Base-by-base conservation (phyloP, 805 yeast genomes). In the Lipomyces lipofer region DNA sequence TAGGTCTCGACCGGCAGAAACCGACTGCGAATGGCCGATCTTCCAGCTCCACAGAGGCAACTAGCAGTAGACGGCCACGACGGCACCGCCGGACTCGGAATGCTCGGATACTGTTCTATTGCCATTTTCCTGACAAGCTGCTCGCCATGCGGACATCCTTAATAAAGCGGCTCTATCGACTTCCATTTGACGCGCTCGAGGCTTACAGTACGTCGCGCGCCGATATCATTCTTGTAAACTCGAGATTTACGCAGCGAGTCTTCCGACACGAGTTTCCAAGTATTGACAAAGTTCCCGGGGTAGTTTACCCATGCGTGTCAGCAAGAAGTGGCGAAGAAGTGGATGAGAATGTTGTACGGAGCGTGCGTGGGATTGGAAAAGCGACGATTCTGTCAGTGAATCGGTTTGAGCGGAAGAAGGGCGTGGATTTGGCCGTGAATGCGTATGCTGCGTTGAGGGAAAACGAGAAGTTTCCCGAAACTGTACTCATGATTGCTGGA, bases 41-140 rank as follows among this genome's bases (percentile, higher is more conserved):
- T n/a, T 39, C 44, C 10, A 10, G 40, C 17, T 22, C 19, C 0
- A 36, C 25, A 9, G 10, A 33, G 10, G 33, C 49, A n/a, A 5
- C 39, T 9, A 10, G 21, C 21, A 15, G n/a, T 12, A 10, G 47
- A 9, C 24, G 47, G 13, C 28, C 47, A 10, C 9, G 21, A 17
- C 32, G 35, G 1, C 7, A 12, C 25, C 47, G 19, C 9, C 40
- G 47, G 25, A 44, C 29, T 12, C 43, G 50, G 7, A 45, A 57
- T 9, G 68, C 85, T 1, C 80, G 80, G 47, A 77, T 87, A 2
- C 71, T 94, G 48, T 94, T 92, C 67, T 94, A 94, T 70, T 91
- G 99, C 66, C 99, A 94, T 73, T 92, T 92, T 69, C 99, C 99
- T 0, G 99, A 94, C 69, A 85, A 86, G 66, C 74, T 85, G 46